phyloP scores from a whole-genome alignment of 164 flowering plant genomes.

The Berberis thunbergii region DNA sequence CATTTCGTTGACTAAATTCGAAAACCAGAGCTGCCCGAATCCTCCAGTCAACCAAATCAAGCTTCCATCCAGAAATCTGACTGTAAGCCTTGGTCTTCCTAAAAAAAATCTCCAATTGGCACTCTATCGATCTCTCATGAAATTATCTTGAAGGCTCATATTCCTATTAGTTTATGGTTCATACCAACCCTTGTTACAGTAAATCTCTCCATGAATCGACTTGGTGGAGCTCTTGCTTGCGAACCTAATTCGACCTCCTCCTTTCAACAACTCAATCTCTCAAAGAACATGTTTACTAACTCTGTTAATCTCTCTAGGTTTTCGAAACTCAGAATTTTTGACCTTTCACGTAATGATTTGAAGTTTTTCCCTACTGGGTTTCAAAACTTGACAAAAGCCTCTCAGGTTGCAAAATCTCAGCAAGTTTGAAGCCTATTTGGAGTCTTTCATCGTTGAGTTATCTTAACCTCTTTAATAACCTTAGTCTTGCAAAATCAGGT shows the following conservation, averaged over 20 bases:
- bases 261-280: constrained; percentile 46
- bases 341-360: constrained; percentile 56
- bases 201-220: constrained; percentile 53
- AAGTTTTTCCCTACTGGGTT: constrained; percentile 45
- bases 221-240: constrained; percentile 54
- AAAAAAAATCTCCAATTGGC: constrained; percentile 36
- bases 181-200: constrained; percentile 30
- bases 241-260: constrained; percentile 18
- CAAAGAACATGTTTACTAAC: constrained; percentile 65
- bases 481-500: too few species aligned
- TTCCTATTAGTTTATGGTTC: constrained; percentile 54
- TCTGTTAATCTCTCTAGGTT: constrained; percentile 38
- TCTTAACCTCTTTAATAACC: constrained; percentile 54
- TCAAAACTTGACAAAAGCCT: constrained; percentile 36
- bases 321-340: constrained; percentile 32
- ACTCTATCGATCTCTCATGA: constrained; percentile 55
- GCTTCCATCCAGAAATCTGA: constrained; percentile 47
- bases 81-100: constrained; percentile 69
- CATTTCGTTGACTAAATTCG: constrained; percentile 18
- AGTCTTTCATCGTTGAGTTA: constrained; percentile 30
- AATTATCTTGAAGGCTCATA: constrained; percentile 52
- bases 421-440: constrained; percentile 34
- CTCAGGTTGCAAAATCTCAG: constrained; percentile 54
- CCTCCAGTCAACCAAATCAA: constrained; percentile 29
- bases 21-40: constrained; percentile 23